Evolutionary conservation across 768 basidiomycete species (phyloP).

Genomic region (Boletus sensibilis): DNA sequence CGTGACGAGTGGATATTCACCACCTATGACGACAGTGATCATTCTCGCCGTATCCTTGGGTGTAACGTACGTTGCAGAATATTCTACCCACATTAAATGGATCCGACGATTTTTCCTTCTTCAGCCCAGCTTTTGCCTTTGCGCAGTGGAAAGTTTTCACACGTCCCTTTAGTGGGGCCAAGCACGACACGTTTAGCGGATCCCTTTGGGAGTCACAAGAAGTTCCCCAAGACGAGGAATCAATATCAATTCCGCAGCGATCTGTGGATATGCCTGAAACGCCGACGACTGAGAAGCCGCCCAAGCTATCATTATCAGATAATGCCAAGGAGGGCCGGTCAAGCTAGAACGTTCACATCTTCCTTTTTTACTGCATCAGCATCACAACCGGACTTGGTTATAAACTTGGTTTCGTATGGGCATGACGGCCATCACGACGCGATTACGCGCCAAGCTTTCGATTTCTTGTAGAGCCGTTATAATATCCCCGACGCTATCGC

Average conservation of each 20-base stretch:
- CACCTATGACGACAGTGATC: conserved; percentile 49
- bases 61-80: conserved; percentile 48
- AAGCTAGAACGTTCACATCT: conserved; percentile 3
- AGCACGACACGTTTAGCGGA: conserved; percentile 20
- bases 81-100: not conserved
- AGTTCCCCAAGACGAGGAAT: conserved; percentile 21
- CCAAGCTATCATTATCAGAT: conserved; percentile 3
- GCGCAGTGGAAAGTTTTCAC: conserved; percentile 54
- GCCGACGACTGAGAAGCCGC: conserved; percentile 20
- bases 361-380: conserved; percentile 5
- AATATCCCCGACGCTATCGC: conserved; percentile 16
- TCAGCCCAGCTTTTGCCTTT: conserved; percentile 52
- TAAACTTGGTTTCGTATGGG: conserved; percentile 6
- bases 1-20: conserved; percentile 46
- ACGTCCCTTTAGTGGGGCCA: conserved; percentile 43
- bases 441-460: conserved; percentile 7
- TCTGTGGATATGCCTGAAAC: conserved; percentile 16
- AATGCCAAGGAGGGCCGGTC: conserved; percentile 5
- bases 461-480: conserved; percentile 20
- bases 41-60: conserved; percentile 52
- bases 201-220: conserved; percentile 30
- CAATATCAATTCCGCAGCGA: conserved; percentile 8
- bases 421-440: conserved; percentile 5
- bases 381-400: not conserved
- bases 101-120: not conserved